Conservation (phyloP, 106 monocot species). For the Chionographis japonica region DNA sequence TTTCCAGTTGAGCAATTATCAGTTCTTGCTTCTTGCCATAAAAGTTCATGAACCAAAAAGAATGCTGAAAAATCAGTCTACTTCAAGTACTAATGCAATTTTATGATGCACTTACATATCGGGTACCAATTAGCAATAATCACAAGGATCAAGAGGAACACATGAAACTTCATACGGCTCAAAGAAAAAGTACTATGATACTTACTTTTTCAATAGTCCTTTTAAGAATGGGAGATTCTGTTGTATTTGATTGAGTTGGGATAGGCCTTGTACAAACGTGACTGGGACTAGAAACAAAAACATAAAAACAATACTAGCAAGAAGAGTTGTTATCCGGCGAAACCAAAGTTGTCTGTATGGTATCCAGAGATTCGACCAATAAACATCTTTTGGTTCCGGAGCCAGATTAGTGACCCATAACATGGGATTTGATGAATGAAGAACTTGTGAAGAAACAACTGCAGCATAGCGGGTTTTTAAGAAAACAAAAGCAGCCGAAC, state of each 20-base stretch:
- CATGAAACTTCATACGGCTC: too few relatives aligned
- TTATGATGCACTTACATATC: not conserved
- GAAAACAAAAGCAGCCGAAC: constrained; percentile 87
- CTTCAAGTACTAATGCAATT: too few relatives aligned
- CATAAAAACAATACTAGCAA: constrained; percentile 73
- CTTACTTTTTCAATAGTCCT: constrained; percentile 80
- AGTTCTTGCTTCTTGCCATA: too few relatives aligned
- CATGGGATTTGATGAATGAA: constrained; percentile 97
- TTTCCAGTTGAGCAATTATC: too few relatives aligned
- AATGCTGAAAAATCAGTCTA: too few relatives aligned
- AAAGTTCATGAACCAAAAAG: too few relatives aligned
- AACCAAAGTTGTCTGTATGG: constrained; percentile 86
- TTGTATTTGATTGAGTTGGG: constrained; percentile 75
- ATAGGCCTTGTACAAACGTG: constrained; percentile 78
- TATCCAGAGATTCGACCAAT: constrained; percentile 98
- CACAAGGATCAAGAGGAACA: too few relatives aligned
- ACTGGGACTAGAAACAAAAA: constrained; percentile 81
- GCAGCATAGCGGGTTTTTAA: constrained; percentile 91
- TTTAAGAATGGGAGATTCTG: constrained; percentile 67
- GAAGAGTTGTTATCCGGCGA: constrained; percentile 68
- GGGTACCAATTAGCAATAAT: too few relatives aligned
- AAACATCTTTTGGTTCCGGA: constrained; percentile 88
- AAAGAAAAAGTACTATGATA: not conserved
- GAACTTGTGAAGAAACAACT: constrained; percentile 65
- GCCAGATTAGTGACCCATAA: constrained; percentile 80